Percentiles rank a stretch among this genome's conserved stretches.
These are phyloP conservation scores for Colletotrichum cereale DNA, from an alignment of 2,329 filamentous ascomycete genomes.

Conservation along the genomic window DNA sequence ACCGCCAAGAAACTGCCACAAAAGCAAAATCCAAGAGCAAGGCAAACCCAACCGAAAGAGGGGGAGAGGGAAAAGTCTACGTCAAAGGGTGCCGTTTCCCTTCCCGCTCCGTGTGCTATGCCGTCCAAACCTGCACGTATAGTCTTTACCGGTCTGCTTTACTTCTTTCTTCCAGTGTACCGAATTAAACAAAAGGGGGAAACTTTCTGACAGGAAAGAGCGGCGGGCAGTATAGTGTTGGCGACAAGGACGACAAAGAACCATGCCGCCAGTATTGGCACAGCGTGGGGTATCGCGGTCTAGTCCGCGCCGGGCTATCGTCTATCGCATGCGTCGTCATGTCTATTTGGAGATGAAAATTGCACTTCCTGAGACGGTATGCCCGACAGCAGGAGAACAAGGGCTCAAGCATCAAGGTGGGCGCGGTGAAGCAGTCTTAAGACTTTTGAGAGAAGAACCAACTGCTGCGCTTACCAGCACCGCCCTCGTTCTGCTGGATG, in stretches of 20 bases:
- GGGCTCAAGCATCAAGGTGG: neutral
- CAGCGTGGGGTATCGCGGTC: constrained; percentile 36
- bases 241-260: constrained; percentile 6
- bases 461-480: constrained; percentile 74
- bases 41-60: constrained; percentile 15
- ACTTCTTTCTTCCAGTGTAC: constrained; percentile 26
- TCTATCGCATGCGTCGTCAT: constrained; percentile 24
- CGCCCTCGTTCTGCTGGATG: constrained; percentile 69
- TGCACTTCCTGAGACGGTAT: constrained; percentile 8
- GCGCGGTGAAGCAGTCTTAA: constrained; percentile 46
- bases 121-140: constrained; percentile 11
- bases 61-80: constrained; percentile 23
- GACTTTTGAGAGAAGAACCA: constrained; percentile 79
- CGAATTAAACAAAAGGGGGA: constrained; percentile 32
- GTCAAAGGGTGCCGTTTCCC: constrained; percentile 8
- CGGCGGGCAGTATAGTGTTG: neutral
- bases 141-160: constrained; percentile 24
- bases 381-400: neutral
- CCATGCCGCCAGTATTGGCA: constrained; percentile 19
- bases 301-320: constrained; percentile 30
- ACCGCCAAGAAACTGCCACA: constrained; percentile 13
- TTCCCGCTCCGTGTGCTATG: constrained; percentile 3
- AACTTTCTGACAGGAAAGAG: constrained; percentile 2
- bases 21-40: constrained; percentile 29
- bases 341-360: constrained; percentile 13